phyloP scores from a whole-genome alignment of 1,284 basidiomycete species.

The Trichosporon coremiiforme region DNA sequence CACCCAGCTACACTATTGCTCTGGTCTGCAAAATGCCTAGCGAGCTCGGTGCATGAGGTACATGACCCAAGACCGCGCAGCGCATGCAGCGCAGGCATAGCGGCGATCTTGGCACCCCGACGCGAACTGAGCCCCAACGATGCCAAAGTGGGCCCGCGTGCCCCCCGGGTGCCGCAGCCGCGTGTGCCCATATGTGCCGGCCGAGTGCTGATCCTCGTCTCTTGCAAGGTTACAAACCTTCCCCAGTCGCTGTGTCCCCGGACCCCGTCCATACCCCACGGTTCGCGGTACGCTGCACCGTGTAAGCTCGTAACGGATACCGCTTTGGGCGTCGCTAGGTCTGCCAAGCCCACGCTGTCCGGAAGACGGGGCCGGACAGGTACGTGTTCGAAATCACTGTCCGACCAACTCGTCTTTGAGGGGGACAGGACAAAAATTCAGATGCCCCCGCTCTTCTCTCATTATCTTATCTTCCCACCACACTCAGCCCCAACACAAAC shows the following conservation, averaged over 20 bases:
- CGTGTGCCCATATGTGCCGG: slow-evolving; percentile 1
- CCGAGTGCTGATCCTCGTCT: background rate
- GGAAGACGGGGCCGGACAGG: background rate
- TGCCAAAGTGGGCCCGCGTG: background rate
- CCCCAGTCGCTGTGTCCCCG: background rate
- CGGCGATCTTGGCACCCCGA: background rate
- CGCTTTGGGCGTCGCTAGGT: background rate
- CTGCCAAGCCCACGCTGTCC: background rate
- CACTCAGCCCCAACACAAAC: background rate
- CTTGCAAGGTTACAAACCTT: background rate
- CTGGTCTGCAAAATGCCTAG: no score
- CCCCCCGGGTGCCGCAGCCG: background rate
- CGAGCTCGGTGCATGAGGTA: no score
- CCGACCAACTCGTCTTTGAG: background rate
- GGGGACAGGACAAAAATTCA: background rate
- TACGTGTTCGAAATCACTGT: background rate
- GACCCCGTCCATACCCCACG: background rate
- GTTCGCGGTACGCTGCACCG: background rate
- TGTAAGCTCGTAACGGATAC: background rate
- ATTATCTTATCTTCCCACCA: background rate
- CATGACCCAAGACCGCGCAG: no score
- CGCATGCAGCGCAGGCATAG: background rate
- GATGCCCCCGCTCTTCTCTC: background rate
- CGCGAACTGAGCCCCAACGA: background rate
- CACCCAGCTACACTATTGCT: no score